Evolutionary conservation across 1,284 basidiomycete species (phyloP).

Genomic region (Earliella scabrosa): DNA sequence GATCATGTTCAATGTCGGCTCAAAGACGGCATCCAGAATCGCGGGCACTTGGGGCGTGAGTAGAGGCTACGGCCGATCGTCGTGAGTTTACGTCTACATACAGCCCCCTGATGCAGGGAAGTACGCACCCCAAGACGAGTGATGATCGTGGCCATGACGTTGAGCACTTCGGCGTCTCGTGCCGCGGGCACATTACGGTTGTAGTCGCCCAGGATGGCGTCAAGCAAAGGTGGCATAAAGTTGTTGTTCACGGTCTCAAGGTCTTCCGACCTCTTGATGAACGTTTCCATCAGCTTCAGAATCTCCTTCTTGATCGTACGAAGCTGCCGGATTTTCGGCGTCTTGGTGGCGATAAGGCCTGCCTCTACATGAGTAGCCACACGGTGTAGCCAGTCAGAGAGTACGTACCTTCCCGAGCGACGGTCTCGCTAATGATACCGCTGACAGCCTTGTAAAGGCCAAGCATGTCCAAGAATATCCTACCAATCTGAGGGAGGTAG

Average conservation of each 20-base stretch:
- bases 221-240: conserved; percentile 94
- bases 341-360: conserved; percentile 96
- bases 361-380: conserved; percentile 1
- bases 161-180: conserved; percentile 96
- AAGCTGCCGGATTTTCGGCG: conserved; percentile 93
- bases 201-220: conserved; percentile 98
- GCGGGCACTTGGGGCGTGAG: conserved; percentile 96
- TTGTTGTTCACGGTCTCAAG: conserved; percentile 90
- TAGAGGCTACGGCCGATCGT: conserved; percentile 56
- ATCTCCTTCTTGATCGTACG: conserved; percentile 99
- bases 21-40: conserved; percentile 96
- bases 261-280: conserved; percentile 96
- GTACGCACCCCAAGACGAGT: conserved; percentile 77
- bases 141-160: conserved; percentile 98
- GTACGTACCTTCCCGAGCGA: conserved; percentile 80
- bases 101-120: neutral
- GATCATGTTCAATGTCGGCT: conserved; percentile 98
- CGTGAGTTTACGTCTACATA: neutral
- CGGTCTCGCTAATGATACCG: conserved; percentile 95
- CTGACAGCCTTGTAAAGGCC: conserved; percentile 98
- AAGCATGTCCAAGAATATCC: conserved; percentile 98
- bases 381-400: neutral
- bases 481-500: conserved; percentile 95
- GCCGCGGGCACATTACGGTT: conserved; percentile 93
- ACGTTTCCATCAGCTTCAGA: conserved; percentile 95